Evolutionary conservation across 2,329 filamentous ascomycete genomes (phyloP), one percentile per base, ranked within the genome.

Genomic region (Colletotrichum costaricense): DNA sequence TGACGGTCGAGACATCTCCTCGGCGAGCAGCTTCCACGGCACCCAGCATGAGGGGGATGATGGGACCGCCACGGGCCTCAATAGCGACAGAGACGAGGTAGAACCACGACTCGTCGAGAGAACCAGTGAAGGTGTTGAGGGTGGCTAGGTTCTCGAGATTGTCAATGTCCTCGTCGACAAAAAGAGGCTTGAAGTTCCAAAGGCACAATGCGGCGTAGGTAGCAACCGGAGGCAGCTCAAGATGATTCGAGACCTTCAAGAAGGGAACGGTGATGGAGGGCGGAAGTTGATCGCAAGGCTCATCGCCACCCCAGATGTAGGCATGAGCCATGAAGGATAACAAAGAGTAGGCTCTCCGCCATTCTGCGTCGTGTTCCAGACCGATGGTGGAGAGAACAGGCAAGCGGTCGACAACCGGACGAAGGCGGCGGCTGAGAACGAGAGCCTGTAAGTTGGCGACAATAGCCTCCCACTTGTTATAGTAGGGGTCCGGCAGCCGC

Each of bases 21-120:
- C 88, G 84, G 63, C 95, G 91, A 26, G 93, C 95, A 46, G 95
- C 95, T 65, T 90, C 87, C 70, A 99, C 95, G 59, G 97, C 97
- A 54, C 92, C 89, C 55, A 99, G 87, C 94, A 98, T 98, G 72
- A 98, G 85, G 0, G 95, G 92, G 66, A 99, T 92, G 71, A 95
- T 93, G 4, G 95, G 94, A 0, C 93, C 97, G 30, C 95, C 96
- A 69, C 95, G 93, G 67, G 95, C 95, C 84, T 99, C 97, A 76
- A 99, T 98, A 75, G 96, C 97, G 3, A 98, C 94, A 0, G 95
- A 98, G 65, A 98, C 91, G 14, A 99, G 88, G 81, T 98, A 99
- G 81, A 99, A 99, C 97, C 97, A 99, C 75, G 97, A 98, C 84
- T 99, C 97, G 80, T 99, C 97, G 68, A 97, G 87, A 8, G 95